Conservation (phyloP, 2,329 filamentous ascomycete genomes). For the Aspergillus tanneri region DNA sequence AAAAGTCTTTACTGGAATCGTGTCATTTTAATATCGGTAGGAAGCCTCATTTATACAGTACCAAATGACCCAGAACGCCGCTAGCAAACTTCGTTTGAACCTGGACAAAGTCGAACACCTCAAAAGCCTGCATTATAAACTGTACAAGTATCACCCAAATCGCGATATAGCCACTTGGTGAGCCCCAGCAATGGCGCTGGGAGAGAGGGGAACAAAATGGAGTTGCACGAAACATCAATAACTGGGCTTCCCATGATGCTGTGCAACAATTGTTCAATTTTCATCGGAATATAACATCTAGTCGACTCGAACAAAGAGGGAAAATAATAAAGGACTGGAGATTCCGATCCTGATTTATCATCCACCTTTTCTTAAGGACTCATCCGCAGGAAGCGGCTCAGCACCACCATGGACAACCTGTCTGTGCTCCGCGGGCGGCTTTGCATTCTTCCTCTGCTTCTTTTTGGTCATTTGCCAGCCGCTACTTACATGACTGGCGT, state of each 20-base stretch:
- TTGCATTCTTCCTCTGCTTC: conserved; percentile 41
- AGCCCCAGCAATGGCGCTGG: neutral
- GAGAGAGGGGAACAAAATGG: neutral
- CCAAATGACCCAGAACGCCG: conserved; percentile 7
- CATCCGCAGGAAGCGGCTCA: conserved; percentile 44
- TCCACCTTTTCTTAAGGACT: conserved; percentile 47
- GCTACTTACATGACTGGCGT: conserved; percentile 20
- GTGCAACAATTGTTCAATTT: neutral
- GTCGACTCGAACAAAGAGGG: neutral
- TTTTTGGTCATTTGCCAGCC: conserved; percentile 49
- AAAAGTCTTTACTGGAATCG: conserved; percentile 16
- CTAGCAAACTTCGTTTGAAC: conserved; percentile 7
- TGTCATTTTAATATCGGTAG: conserved; percentile 18
- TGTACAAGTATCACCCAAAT: conserved; percentile 14
- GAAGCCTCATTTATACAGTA: conserved; percentile 23
- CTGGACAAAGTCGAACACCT: conserved; percentile 8
- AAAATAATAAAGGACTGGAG: neutral
- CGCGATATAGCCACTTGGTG: neutral
- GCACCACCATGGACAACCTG: conserved; percentile 29
- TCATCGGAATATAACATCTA: neutral
- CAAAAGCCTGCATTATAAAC: conserved; percentile 11
- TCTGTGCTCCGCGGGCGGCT: conserved; percentile 34
- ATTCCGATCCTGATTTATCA: conserved; percentile 25
- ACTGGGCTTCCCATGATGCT: neutral
- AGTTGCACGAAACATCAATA: neutral